Conservation (phyloP, 192 early-diverging fungal species). For the Allomyces macrogynus region DNA sequence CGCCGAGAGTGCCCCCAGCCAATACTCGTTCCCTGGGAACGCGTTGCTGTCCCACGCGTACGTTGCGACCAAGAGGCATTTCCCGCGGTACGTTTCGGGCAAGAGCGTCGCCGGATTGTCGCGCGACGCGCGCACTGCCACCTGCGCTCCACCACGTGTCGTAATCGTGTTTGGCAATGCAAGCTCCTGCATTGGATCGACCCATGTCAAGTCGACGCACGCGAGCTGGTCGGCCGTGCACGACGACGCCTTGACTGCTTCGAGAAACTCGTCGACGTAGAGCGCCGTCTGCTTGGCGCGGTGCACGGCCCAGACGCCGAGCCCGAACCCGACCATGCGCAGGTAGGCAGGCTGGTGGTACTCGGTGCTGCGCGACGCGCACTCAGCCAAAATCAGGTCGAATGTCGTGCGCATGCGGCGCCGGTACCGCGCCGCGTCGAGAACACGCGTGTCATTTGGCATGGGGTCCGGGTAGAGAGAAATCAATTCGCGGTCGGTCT, state of each 20-base stretch:
- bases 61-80: neutral
- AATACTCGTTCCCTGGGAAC: constrained; percentile 22
- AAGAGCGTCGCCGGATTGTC: neutral
- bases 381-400: neutral
- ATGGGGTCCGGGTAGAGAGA: no score
- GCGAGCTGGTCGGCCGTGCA: neutral
- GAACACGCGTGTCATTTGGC: no score
- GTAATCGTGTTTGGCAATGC: neutral
- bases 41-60: constrained; percentile 4
- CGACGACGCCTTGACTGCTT: no score
- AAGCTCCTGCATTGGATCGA: neutral
- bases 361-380: neutral
- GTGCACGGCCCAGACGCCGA: neutral
- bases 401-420: neutral
- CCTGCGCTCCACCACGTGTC: neutral
- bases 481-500: no score
- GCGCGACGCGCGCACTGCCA: neutral
- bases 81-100: neutral
- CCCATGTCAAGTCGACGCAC: neutral
- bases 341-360: neutral
- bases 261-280: neutral
- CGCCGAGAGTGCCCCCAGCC: constrained; percentile 8
- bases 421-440: neutral
- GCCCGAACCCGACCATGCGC: neutral
- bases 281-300: neutral